Conservation (phyloP, 116 monocot genomes). For the Dioscorea cayenensis region DNA sequence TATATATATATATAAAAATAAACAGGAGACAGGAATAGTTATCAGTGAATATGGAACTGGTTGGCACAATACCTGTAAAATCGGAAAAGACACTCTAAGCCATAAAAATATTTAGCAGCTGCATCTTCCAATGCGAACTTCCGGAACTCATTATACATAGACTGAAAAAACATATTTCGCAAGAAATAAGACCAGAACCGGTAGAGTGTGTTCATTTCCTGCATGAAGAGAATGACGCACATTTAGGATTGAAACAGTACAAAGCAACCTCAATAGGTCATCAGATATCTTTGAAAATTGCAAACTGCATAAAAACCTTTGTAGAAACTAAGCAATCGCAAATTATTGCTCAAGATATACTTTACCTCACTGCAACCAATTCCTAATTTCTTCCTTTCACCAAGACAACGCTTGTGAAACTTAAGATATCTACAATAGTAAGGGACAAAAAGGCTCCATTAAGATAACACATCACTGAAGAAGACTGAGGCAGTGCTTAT, state of each 20-base stretch:
- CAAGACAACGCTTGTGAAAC: slow-evolving; percentile 81
- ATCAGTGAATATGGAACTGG: background rate
- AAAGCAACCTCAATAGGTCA: background rate
- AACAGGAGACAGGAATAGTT: background rate
- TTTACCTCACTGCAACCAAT: slow-evolving; percentile 89
- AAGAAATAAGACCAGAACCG: slow-evolving; percentile 98
- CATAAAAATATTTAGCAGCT: slow-evolving; percentile 81
- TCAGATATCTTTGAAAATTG: background rate
- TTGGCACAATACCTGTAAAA: slow-evolving; percentile 72
- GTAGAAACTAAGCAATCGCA: background rate
- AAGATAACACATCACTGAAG: background rate
- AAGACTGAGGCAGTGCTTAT: background rate
- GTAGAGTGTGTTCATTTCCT: slow-evolving; percentile 99
- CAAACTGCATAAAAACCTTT: background rate
- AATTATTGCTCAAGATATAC: background rate
- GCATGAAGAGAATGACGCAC: slow-evolving; percentile 16
- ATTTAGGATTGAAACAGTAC: background rate
- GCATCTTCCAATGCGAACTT: slow-evolving; percentile 89
- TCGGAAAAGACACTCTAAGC: slow-evolving; percentile 96
- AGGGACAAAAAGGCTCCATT: background rate
- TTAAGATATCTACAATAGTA: slow-evolving; percentile 59
- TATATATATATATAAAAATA: background rate
- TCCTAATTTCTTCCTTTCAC: slow-evolving; percentile 83
- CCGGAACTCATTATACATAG: slow-evolving; percentile 83
- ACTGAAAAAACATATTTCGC: slow-evolving; percentile 58